Evolutionary conservation across 2,329 filamentous ascomycete species (phyloP), one percentile per base, ranked within the genome.

Genomic region (Xylariales sp.): DNA sequence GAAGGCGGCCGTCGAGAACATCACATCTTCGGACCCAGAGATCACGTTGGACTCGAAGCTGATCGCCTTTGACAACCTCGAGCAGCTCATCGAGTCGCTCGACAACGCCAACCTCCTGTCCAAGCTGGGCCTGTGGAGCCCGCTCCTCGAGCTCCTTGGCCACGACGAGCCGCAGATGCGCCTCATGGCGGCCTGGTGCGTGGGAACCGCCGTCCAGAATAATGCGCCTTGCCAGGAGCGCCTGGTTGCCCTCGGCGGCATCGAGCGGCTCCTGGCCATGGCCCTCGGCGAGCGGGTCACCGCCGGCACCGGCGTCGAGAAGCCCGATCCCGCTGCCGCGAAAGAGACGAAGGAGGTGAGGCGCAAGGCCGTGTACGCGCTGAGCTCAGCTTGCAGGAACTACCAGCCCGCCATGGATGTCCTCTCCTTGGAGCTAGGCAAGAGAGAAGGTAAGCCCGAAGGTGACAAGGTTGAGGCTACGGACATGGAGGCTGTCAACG

Each of bases 21-120:
- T 96, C 55, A 74, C 71, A 8, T 78, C 80, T 14, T 48, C 66
- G 2, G 71, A 76, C 51, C 67, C 79, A 7, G 74, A 83, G 40
- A 68, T 84, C 40, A 75, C 78, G 4, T 71, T 91, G 34, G 83
- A 88, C 29, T 78, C 88, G 63, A 88, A 87, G 61, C 65, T 94
- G 38, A 77, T 82, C 41, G 90, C 90, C 25, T 94, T 95, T 63
- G 90, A 95, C 74, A 95, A 96, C 67, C 85, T 96, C 46, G 90
- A 95, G 67, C 88, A 95, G 62, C 72, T 95, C 42, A 84, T 96
- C 53, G 89, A 96, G 69, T 81, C 78, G 46, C 80, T 97, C 52
- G 93, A 98, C 72, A 98, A 98, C 61, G 91, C 93, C 41, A 98
- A 97, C 70, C 94, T 96, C 65, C 77, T 98, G 51, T 81, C 81